Conservation (phyloP, 2,329 filamentous ascomycete species). For the Phaeosphaeria sp. region DNA sequence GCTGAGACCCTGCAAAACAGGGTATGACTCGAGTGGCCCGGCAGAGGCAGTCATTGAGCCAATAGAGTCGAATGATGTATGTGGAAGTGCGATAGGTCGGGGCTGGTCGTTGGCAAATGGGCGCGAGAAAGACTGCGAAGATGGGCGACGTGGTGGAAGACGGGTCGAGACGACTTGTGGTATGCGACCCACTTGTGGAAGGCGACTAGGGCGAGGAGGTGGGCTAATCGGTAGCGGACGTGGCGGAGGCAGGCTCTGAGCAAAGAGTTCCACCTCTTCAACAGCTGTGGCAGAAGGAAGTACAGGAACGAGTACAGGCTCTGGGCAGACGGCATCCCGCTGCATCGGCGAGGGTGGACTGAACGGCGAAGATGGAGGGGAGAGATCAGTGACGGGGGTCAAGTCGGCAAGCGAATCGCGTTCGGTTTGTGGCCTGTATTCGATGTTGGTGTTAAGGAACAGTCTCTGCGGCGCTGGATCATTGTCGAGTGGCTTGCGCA, state of each 20-base stretch:
- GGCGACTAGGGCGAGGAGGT: slow-evolving; percentile 63
- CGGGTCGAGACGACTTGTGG: slow-evolving; percentile 76
- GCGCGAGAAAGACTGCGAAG: slow-evolving; percentile 82
- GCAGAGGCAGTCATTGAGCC: slow-evolving; percentile 34
- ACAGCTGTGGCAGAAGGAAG: not conserved
- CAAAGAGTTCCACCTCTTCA: slow-evolving; percentile 8
- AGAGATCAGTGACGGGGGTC: slow-evolving; percentile 45
- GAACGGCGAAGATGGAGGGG: slow-evolving; percentile 37
- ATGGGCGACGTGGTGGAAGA: slow-evolving; percentile 68
- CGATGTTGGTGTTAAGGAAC: slow-evolving; percentile 29
- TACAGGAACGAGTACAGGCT: not conserved
- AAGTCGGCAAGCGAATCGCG: slow-evolving; percentile 32
- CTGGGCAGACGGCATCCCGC: slow-evolving; percentile 7
- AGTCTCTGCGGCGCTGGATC: slow-evolving; percentile 21
- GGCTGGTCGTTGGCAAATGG: slow-evolving; percentile 68
- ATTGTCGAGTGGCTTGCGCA: slow-evolving; percentile 26
- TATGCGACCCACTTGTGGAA: slow-evolving; percentile 84
- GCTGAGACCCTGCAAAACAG: slow-evolving; percentile 41
- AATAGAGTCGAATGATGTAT: slow-evolving; percentile 43
- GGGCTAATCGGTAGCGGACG: slow-evolving; percentile 32
- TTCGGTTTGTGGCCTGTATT: slow-evolving; percentile 8
- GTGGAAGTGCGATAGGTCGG: slow-evolving; percentile 37
- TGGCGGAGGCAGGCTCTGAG: slow-evolving; percentile 29
- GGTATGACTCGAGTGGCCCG: slow-evolving; percentile 42
- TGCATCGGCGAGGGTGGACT: slow-evolving; percentile 22